These are phyloP conservation scores for Musa acuminata DNA, from an alignment of 176 grass and related monocot genomes.

Conservation along the genomic window DNA sequence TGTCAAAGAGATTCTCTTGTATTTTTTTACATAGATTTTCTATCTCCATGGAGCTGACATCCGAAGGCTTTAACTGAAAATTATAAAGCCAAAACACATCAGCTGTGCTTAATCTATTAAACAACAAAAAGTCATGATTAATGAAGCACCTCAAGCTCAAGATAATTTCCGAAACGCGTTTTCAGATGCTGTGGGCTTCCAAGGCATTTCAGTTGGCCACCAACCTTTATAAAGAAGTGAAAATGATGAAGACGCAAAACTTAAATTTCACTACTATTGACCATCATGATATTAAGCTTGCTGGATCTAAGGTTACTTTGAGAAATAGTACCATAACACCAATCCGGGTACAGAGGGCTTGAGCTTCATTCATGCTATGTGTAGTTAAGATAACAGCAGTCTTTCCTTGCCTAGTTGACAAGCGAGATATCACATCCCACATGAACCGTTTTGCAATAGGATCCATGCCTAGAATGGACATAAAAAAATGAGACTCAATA, in stretches of 20 bases:
- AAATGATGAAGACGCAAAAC: neutral
- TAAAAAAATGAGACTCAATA: neutral
- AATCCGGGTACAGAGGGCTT: slow-evolving; percentile 41
- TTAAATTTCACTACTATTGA: neutral
- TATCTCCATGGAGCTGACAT: slow-evolving; percentile 29
- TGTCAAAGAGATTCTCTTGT: slow-evolving; percentile 27
- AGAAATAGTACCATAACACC: slow-evolving; percentile 38
- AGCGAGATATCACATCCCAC: slow-evolving; percentile 47
- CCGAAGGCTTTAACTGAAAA: slow-evolving; percentile 36
- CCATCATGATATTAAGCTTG: neutral
- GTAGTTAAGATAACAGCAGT: slow-evolving; percentile 44
- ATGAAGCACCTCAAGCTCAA: slow-evolving; percentile 38
- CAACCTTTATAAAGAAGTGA: slow-evolving; percentile 18
- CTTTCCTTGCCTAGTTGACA: slow-evolving; percentile 42
- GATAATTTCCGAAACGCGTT: slow-evolving; percentile 45
- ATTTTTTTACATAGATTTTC: slow-evolving; percentile 34
- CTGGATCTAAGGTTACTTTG: neutral
- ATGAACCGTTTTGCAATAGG: slow-evolving; percentile 48
- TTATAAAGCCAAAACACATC: neutral
- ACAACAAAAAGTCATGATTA: neutral
- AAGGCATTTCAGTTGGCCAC: slow-evolving; percentile 33
- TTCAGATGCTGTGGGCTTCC: slow-evolving; percentile 45
- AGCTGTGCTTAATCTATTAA: neutral
- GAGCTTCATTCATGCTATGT: slow-evolving; percentile 55
- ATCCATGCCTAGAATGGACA: slow-evolving; percentile 34